Conservation (phyloP, 179 eudicot species). For the Beta corolliflora region DNA sequence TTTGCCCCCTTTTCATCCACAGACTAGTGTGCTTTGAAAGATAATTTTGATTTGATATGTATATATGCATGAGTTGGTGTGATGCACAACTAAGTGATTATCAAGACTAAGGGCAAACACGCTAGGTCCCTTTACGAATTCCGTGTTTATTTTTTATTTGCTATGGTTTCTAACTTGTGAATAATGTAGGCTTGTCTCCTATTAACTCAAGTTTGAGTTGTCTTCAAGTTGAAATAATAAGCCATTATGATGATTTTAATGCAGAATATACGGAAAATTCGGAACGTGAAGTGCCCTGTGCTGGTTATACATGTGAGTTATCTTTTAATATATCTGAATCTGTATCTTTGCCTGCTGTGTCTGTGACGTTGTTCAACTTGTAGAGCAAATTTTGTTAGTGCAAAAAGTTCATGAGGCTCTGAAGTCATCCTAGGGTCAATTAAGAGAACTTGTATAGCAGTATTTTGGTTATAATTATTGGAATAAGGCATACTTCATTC, state of each 20-base stretch:
- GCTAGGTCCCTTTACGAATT: not conserved
- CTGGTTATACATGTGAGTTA: slow-evolving; percentile 93
- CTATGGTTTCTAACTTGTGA: not conserved
- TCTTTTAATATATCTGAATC: not conserved
- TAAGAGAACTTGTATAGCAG: not conserved
- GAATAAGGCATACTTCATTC: no score
- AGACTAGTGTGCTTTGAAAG: no score
- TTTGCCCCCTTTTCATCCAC: not conserved
- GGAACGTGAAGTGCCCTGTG: slow-evolving; percentile 88
- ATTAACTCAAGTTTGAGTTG: not conserved
- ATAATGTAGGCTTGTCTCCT: no score
- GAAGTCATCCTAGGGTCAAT: not conserved
- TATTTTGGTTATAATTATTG: no score
- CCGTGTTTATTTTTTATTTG: not conserved
- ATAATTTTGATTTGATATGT: not conserved
- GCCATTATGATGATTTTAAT: slow-evolving; percentile 26
- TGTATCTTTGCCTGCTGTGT: not conserved
- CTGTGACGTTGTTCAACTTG: not conserved
- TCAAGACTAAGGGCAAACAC: not conserved
- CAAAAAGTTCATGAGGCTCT: not conserved
- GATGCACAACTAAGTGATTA: not conserved
- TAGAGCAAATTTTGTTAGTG: not conserved
- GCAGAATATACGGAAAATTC: slow-evolving; percentile 88
- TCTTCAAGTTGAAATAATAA: slow-evolving; percentile 17
- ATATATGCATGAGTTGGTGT: not conserved